Conservation (phyloP, 2,329 filamentous ascomycete species). For the Neonectria sp. region DNA sequence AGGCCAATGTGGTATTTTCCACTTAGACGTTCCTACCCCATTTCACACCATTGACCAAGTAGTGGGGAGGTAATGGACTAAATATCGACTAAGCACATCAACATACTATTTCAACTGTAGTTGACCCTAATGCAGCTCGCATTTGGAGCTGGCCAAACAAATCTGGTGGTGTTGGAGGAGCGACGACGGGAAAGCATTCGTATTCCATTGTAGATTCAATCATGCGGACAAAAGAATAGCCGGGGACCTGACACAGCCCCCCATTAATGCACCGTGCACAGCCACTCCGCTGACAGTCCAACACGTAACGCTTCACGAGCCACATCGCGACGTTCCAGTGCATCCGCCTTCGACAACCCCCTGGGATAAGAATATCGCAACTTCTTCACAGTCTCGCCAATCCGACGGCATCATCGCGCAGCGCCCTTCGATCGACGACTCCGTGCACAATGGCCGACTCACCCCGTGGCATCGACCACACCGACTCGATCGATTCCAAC, state of each 20-base stretch:
- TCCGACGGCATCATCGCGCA: constrained; percentile 40
- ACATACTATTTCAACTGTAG: neutral
- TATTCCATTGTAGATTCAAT: neutral
- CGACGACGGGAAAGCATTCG: too few relatives aligned
- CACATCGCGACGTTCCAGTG: constrained; percentile 38
- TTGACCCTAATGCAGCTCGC: neutral
- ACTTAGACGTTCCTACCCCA: neutral
- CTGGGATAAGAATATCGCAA: constrained; percentile 36
- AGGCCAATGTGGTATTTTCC: neutral
- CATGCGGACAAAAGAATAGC: constrained; percentile 33
- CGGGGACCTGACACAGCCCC: constrained; percentile 27
- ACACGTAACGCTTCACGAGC: constrained; percentile 45
- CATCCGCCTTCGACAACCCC: constrained; percentile 32
- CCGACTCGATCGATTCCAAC: constrained; percentile 70
- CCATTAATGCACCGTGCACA: constrained; percentile 34
- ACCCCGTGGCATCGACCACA: constrained; percentile 59
- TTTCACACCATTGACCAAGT: neutral
- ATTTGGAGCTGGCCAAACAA: neutral
- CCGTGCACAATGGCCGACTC: constrained; percentile 63
- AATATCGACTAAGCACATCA: neutral
- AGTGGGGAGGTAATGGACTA: neutral
- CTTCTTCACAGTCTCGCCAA: constrained; percentile 26
- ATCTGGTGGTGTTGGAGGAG: neutral
- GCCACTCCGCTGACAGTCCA: constrained; percentile 34
- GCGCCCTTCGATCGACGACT: constrained; percentile 35